Percentiles rank a stretch among this genome's conserved stretches.
phyloP scores from a whole-genome alignment of 2,329 filamentous ascomycete genomes.

The Sclerotiophoma versabilis region DNA sequence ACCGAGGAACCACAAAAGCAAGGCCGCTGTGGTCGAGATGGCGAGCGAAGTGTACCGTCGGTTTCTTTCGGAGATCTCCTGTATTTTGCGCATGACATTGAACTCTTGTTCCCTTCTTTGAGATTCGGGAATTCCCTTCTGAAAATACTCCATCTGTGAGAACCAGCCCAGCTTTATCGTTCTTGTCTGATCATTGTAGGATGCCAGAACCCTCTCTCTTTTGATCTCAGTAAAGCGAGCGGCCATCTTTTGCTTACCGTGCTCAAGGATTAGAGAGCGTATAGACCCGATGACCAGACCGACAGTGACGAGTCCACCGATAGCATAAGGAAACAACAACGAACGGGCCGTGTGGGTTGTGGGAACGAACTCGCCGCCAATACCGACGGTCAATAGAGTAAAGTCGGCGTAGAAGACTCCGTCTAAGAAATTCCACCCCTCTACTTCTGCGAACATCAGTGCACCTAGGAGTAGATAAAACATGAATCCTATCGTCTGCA shows the following conservation, averaged over 20 bases:
- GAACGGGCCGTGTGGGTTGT: slow-evolving; percentile 58
- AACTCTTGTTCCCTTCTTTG: slow-evolving; percentile 59
- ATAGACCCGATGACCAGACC: slow-evolving; percentile 64
- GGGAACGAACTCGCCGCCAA: slow-evolving; percentile 60
- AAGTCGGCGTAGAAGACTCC: slow-evolving; percentile 64
- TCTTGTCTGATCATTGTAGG: slow-evolving; percentile 48
- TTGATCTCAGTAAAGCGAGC: slow-evolving; percentile 59
- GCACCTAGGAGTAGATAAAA: slow-evolving; percentile 58
- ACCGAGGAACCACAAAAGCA: slow-evolving; percentile 56
- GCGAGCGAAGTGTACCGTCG: slow-evolving; percentile 52
- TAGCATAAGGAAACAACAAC: slow-evolving; percentile 62
- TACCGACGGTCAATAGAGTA: slow-evolving; percentile 63
- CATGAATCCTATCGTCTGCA: slow-evolving; percentile 60
- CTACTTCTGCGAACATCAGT: slow-evolving; percentile 56
- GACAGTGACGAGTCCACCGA: slow-evolving; percentile 62
- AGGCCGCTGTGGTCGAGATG: slow-evolving; percentile 49
- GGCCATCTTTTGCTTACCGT: slow-evolving; percentile 59
- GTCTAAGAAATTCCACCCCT: slow-evolving; percentile 62
- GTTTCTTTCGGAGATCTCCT: slow-evolving; percentile 44
- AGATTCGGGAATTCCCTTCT: slow-evolving; percentile 48
- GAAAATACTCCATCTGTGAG: slow-evolving; percentile 50
- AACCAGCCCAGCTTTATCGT: slow-evolving; percentile 55
- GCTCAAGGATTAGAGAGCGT: slow-evolving; percentile 58
- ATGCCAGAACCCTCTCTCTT: slow-evolving; percentile 52
- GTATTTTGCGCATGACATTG: slow-evolving; percentile 51